phyloP scores from a whole-genome alignment of 2,329 filamentous ascomycete species.

The Phialophora macrospora region DNA sequence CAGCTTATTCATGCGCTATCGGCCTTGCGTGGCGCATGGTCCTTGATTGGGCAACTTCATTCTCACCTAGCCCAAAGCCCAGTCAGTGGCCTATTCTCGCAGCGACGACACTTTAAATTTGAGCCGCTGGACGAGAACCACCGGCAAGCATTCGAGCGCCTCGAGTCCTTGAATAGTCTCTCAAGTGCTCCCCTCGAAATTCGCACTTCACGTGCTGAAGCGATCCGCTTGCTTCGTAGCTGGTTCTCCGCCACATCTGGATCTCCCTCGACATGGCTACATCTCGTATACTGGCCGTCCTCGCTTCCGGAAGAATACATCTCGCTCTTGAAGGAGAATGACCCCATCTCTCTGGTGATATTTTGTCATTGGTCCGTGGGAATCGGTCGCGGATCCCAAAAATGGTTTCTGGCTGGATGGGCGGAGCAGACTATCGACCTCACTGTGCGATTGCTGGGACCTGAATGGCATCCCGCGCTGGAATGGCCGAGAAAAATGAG shows the following conservation, averaged over 20 bases:
- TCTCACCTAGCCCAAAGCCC: slow-evolving; percentile 8
- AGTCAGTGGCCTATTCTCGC: slow-evolving; percentile 5
- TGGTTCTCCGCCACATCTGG: slow-evolving; percentile 9
- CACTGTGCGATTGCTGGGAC: background rate
- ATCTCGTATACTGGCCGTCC: slow-evolving; percentile 11
- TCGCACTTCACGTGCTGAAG: background rate
- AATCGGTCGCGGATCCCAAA: background rate
- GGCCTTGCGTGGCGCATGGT: slow-evolving; percentile 12
- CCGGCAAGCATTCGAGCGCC: slow-evolving; percentile 7
- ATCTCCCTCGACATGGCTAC: slow-evolving; percentile 7
- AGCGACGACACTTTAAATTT: background rate
- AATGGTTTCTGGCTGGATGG: slow-evolving; percentile 16
- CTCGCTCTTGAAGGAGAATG: slow-evolving; percentile 11
- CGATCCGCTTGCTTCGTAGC: slow-evolving; percentile 2
- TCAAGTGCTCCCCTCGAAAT: slow-evolving; percentile 1
- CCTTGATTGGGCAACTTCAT: slow-evolving; percentile 12
- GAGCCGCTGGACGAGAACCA: background rate
- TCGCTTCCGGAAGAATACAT: slow-evolving; percentile 10
- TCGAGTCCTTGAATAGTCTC: slow-evolving; percentile 7
- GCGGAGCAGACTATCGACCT: slow-evolving; percentile 4
- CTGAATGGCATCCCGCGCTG: slow-evolving; percentile 4
- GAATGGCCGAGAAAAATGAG: slow-evolving; percentile 1
- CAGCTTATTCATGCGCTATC: slow-evolving; percentile 7
- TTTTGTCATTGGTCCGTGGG: slow-evolving; percentile 8
- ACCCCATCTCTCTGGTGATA: slow-evolving; percentile 11